These are phyloP conservation scores for Ceratocystis diversiconidia DNA, from an alignment of 2,329 filamentous ascomycete species.

Conservation along the genomic window DNA sequence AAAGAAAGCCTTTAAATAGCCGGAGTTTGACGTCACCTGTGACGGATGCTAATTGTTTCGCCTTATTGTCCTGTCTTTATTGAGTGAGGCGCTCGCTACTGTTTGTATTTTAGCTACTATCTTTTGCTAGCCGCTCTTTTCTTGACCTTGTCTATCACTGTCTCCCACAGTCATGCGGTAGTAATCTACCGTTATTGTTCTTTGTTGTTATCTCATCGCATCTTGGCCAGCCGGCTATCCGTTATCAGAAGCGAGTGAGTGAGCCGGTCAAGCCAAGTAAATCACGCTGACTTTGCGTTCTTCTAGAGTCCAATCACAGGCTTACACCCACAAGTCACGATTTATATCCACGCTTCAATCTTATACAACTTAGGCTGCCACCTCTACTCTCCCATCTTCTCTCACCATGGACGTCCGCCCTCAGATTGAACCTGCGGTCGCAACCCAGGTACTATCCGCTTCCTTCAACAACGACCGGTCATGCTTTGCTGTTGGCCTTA, in stretches of 20 bases:
- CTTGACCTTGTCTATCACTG: neutral
- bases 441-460: slow-evolving; percentile 64
- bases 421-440: slow-evolving; percentile 62
- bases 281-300: neutral
- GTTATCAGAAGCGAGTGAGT: neutral
- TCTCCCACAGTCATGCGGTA: slow-evolving; percentile 4
- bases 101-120: neutral
- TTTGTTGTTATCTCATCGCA: neutral
- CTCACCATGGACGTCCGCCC: slow-evolving; percentile 73
- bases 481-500: slow-evolving; percentile 75
- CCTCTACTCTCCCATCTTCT: neutral
- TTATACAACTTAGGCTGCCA: neutral
- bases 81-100: neutral
- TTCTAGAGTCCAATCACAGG: neutral
- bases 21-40: neutral
- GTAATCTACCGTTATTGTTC: neutral
- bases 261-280: neutral
- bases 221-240: neutral
- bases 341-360: neutral
- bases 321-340: neutral
- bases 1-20: neutral
- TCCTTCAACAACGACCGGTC: slow-evolving; percentile 75
- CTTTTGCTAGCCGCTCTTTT: neutral
- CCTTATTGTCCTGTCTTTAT: neutral
- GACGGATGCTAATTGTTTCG: neutral